A percentile compares a stretch with the other conserved stretches of the same genome.
Evolutionary conservation across 345 rosid genomes (phyloP).

Genomic region (Arabis hirsuta): DNA sequence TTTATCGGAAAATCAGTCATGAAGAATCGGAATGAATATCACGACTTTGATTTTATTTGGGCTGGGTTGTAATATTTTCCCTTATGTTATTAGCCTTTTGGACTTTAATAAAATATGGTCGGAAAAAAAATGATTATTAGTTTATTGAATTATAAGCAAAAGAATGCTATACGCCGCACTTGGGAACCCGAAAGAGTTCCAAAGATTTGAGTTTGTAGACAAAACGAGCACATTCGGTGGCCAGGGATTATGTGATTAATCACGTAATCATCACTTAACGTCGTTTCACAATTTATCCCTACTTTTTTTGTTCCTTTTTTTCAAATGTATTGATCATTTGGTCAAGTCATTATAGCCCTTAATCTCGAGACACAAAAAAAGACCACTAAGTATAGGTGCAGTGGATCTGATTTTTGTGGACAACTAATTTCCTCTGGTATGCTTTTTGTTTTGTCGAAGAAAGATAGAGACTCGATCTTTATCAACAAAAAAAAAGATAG

Average conservation of each 20-base stretch:
- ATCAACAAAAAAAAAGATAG: conserved; percentile 29
- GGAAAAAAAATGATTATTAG: neutral
- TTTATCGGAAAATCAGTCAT: too few relatives aligned
- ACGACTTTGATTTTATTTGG: too few relatives aligned
- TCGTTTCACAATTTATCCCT: conserved; percentile 7
- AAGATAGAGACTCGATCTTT: conserved; percentile 30
- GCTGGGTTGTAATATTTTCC: too few relatives aligned
- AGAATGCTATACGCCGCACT: too few relatives aligned
- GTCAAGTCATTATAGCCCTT: conserved; percentile 2
- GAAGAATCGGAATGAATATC: too few relatives aligned
- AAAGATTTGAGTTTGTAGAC: neutral
- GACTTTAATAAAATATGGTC: too few relatives aligned
- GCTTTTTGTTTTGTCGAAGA: conserved; percentile 36
- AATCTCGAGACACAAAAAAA: neutral
- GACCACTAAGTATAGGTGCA: conserved; percentile 26
- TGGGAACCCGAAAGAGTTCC: neutral
- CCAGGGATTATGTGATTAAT: conserved; percentile 39
- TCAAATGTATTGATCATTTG: neutral
- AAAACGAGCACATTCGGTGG: conserved; percentile 20
- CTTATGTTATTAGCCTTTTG: too few relatives aligned
- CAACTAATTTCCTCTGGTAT: conserved; percentile 29
- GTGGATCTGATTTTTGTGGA: conserved; percentile 34
- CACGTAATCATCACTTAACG: conserved; percentile 34
- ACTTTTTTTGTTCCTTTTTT: neutral
- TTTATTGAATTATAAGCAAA: neutral